phyloP scores from a whole-genome alignment of 2,329 filamentous ascomycete species.

The Aspergillus awamori region DNA sequence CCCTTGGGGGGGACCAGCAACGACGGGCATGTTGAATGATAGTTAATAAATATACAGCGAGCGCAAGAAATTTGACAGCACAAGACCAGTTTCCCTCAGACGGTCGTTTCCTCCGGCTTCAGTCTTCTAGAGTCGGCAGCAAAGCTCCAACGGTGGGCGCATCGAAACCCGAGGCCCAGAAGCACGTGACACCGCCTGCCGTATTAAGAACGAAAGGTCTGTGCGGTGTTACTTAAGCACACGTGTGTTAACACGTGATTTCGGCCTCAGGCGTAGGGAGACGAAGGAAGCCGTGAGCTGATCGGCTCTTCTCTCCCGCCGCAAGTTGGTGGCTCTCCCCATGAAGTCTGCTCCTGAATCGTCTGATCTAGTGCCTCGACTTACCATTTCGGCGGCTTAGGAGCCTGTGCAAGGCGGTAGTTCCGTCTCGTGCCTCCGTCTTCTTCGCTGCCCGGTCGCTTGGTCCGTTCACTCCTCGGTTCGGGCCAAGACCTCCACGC shows the following conservation, averaged over 20 bases:
- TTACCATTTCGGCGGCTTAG: conserved; percentile 30
- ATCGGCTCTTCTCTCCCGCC: conserved; percentile 25
- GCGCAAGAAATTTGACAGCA: neutral
- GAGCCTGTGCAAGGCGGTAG: conserved; percentile 36
- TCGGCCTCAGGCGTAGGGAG: conserved; percentile 22
- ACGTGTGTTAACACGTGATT: conserved; percentile 23
- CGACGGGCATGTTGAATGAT: conserved; percentile 55
- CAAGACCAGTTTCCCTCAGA: neutral
- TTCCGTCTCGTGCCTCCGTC: conserved; percentile 31
- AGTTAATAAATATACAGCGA: neutral
- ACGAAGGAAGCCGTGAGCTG: conserved; percentile 22
- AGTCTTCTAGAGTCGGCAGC: conserved; percentile 1
- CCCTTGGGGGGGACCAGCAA: conserved; percentile 56
- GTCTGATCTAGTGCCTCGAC: conserved; percentile 25
- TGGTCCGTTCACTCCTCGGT: conserved; percentile 32
- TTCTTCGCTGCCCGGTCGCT: conserved; percentile 26
- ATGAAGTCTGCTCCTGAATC: conserved; percentile 31
- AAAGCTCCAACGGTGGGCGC: conserved; percentile 10
- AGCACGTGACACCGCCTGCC: conserved; percentile 23
- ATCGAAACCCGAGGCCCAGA: conserved; percentile 11
- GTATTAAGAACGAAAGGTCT: neutral
- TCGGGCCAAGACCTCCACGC: conserved; percentile 32
- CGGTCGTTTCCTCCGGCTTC: neutral
- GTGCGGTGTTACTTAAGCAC: conserved; percentile 18
- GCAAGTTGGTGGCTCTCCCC: conserved; percentile 23